phyloP scores from a whole-genome alignment of 2,329 filamentous ascomycete genomes.

The Verticillium nonalfalfae region DNA sequence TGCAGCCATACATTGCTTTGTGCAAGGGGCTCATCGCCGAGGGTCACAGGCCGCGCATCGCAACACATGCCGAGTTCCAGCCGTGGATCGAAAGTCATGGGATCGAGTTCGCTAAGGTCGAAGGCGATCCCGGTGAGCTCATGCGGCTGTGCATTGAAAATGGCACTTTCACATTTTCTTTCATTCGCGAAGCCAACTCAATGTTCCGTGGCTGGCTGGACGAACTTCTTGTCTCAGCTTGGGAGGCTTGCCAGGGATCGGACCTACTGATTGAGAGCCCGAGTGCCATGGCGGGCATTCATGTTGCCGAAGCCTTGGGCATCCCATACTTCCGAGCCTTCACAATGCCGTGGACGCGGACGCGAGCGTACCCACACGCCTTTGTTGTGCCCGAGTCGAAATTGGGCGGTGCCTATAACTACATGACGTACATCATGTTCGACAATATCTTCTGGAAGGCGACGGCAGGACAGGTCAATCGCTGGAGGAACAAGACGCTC shows the following conservation, averaged over 20 bases:
- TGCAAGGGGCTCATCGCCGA: slow-evolving; percentile 87
- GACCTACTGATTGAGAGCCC: slow-evolving; percentile 93
- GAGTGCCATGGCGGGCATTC: slow-evolving; percentile 94
- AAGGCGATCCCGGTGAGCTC: slow-evolving; percentile 85
- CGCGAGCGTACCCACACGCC: slow-evolving; percentile 90
- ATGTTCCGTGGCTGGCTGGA: slow-evolving; percentile 96
- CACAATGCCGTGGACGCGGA: slow-evolving; percentile 98
- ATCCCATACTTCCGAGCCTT: slow-evolving; percentile 98
- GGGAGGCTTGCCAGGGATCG: slow-evolving; percentile 74
- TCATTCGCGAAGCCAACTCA: slow-evolving; percentile 77
- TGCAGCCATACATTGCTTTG: slow-evolving; percentile 94
- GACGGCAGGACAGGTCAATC: slow-evolving; percentile 84
- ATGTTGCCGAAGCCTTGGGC: slow-evolving; percentile 86
- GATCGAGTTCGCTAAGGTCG: slow-evolving; percentile 84
- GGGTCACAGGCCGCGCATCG: slow-evolving; percentile 80
- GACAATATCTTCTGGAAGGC: slow-evolving; percentile 96
- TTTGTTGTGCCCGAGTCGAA: slow-evolving; percentile 91
- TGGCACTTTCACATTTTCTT: slow-evolving; percentile 92
- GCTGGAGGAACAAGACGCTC: slow-evolving; percentile 79
- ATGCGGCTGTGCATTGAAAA: slow-evolving; percentile 97
- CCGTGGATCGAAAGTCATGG: slow-evolving; percentile 87
- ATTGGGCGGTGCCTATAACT: slow-evolving; percentile 93
- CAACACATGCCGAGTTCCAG: slow-evolving; percentile 86
- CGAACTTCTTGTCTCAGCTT: slow-evolving; percentile 75
- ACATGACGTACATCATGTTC: slow-evolving; percentile 92